Evolutionary conservation across 2,329 filamentous ascomycete genomes (phyloP), one percentile per base, ranked within the genome.

Genomic region (Penicillium sp.): DNA sequence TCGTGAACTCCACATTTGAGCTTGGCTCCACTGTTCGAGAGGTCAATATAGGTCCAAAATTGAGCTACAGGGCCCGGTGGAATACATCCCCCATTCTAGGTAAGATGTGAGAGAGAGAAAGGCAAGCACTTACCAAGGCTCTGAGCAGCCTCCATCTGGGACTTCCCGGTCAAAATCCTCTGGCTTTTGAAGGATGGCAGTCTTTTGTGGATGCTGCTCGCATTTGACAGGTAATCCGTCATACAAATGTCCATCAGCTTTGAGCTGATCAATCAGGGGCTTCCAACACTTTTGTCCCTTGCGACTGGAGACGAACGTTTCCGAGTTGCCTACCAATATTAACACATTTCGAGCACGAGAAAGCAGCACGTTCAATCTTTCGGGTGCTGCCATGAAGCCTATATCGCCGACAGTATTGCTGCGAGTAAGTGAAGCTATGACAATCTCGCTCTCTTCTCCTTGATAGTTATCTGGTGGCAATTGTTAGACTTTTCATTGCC

Each of bases 401-500:
- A 91, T 88, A 1, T 90, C 84, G 0, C 83, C 81, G 0, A 65
- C 64, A 0, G 63, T 53, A 57, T 92, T 92, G 66, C 87, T 88
- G 4, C 89, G 75, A 0, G 87, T 89, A 10, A 92, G 68, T 0
- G 85, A 88, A 0, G 77, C 82, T 7, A 92, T 81, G 0, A 91
- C 85, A 14, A 92, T 87, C 1, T 91, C 83, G 36, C 83, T 85
- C 59, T 92, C 88, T 63, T 92, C 88, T 1, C 89, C 88, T 67
- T 92, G 89, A 53, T 88, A 92, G 56, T 92, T 92, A 57, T 92
- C 88, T 87, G 55, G 43, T 40, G 45, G 45, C 8, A 47, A 32
- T 27, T 13, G 34, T 54, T 24, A 53, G 42, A n/a, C 14, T 22
- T n/a, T n/a, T n/a, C 14, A n/a, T 32, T 45, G 13, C 4, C 14